Evolutionary conservation across 257 asterid species (phyloP).

Genomic region (Gentiana macrophylla): DNA sequence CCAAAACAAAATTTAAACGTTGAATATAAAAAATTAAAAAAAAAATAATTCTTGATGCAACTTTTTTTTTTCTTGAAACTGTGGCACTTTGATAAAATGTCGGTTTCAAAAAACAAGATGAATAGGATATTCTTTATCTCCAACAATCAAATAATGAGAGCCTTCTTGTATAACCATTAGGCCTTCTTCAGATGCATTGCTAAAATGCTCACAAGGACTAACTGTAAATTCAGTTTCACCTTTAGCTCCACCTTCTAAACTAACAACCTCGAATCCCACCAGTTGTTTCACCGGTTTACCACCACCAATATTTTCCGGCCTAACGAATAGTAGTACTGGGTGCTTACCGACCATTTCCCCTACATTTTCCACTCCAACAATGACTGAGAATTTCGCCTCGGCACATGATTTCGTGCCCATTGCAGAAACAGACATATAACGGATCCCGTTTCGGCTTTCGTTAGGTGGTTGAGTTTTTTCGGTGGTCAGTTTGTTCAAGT

Average conservation of each 20-base stretch:
- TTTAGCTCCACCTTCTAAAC: slow-evolving; percentile 33
- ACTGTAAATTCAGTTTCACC: slow-evolving; percentile 32
- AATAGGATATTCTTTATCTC: slow-evolving; percentile 43
- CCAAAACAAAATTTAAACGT: too few relatives aligned
- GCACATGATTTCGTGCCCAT: slow-evolving; percentile 38
- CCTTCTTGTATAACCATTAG: slow-evolving; percentile 63
- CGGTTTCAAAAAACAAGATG: slow-evolving; percentile 28
- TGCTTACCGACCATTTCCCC: slow-evolving; percentile 55
- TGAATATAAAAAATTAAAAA: too few relatives aligned
- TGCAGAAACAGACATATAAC: slow-evolving; percentile 26
- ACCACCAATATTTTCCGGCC: slow-evolving; percentile 13
- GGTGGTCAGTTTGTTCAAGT: slow-evolving; percentile 19
- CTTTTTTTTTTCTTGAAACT: too few relatives aligned
- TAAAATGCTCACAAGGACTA: slow-evolving; percentile 68
- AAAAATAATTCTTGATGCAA: too few relatives aligned
- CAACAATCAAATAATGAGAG: slow-evolving; percentile 37
- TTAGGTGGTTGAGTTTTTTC: not conserved
- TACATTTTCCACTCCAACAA: slow-evolving; percentile 40
- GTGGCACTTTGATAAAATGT: too few relatives aligned
- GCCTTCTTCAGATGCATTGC: slow-evolving; percentile 57
- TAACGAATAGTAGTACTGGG: slow-evolving; percentile 47
- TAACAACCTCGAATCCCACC: slow-evolving; percentile 57
- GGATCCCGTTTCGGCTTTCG: slow-evolving; percentile 13
- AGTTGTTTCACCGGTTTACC: slow-evolving; percentile 40
- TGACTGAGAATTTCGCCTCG: slow-evolving; percentile 38